These are phyloP conservation scores for Colletotrichum chlorophyti DNA, from an alignment of 2,329 filamentous ascomycete genomes.

Conservation along the genomic window DNA sequence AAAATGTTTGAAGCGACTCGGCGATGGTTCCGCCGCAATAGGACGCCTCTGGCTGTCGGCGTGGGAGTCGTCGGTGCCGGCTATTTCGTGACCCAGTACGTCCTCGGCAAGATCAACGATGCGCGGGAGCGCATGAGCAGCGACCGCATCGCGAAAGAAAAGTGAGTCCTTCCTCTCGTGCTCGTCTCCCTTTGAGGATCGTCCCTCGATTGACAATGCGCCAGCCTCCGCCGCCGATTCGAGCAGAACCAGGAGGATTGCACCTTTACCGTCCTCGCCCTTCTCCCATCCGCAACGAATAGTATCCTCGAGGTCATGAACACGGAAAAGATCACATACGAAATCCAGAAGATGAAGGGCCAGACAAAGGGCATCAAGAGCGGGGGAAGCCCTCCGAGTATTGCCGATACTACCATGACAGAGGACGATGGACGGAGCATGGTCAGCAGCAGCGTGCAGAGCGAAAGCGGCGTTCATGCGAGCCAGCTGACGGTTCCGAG, in stretches of 20 bases:
- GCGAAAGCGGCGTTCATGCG: constrained; percentile 82
- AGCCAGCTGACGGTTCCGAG: constrained; percentile 73
- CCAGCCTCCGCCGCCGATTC: constrained; percentile 91
- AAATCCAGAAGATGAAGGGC: constrained; percentile 91
- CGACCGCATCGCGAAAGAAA: constrained; percentile 94
- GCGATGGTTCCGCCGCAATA: constrained; percentile 92
- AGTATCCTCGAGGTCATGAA: constrained; percentile 88
- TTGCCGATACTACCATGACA: constrained; percentile 74
- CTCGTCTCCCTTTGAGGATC: neutral
- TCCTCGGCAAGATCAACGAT: constrained; percentile 88
- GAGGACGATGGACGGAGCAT: constrained; percentile 86
- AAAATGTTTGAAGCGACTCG: constrained; percentile 74
- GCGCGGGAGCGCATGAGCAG: constrained; percentile 96
- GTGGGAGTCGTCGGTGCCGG: constrained; percentile 87
- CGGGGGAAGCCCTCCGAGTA: constrained; percentile 55
- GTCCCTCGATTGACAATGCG: neutral
- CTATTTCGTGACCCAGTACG: constrained; percentile 93
- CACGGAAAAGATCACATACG: constrained; percentile 90
- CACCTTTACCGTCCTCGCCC: constrained; percentile 95
- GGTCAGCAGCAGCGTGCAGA: constrained; percentile 67
- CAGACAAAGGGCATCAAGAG: constrained; percentile 57
- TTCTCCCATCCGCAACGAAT: constrained; percentile 89
- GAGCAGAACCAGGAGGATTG: constrained; percentile 99
- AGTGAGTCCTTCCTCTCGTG: constrained; percentile 61
- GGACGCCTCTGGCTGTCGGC: constrained; percentile 87